Base-by-base conservation (phyloP, 2,329 filamentous ascomycete species). In the Xylariaceae sp. region DNA sequence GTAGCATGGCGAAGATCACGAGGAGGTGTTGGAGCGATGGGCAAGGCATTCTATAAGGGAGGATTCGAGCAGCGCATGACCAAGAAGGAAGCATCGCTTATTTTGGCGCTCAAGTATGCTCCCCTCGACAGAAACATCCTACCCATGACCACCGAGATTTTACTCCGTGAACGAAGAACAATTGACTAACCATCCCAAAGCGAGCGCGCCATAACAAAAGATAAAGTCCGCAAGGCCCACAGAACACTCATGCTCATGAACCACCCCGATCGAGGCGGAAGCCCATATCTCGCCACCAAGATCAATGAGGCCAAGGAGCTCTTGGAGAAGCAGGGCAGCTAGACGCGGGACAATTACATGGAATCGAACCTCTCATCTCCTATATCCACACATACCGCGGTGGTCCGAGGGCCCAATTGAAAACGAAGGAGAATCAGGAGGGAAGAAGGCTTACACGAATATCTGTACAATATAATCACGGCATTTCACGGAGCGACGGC, bases 301-400 rank as follows among this genome's bases (percentile, higher is more conserved):
- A 88, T 99, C 69, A 99, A 99, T 74, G 94, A 99, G 72, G 94
- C 94, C 38, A 99, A 99, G 73, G 93, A 97, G 70, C 83, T 97
- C 58, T 70, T 99, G 61, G 94, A 99, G 70, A 97, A 96, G 73
- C 77, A 75, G 48, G 53, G 55, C 13, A 58, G 47, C 34, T 64
- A 60, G 46, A 16, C 11, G 13, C 31, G 28, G 10, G 31, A 43
- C 11, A 19, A 45, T 13, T 36, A 34, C 9, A 18, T 43, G 31
- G 18, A 42, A 34, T 17, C 2, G 31, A 16, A 14, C 39, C n/a
- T n/a, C 18, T 40, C 14, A 16, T 11, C 39, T 42, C 16, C 48
- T 45, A 38, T 28, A 14, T 18, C 31, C 43, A 41, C 14, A 31
- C 31, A 41, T 13, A 31, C 22, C 22, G 22, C 22, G 22, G 7